Evolutionary conservation across 2,329 filamentous ascomycete species (phyloP), one percentile per base, ranked within the genome.

Genomic region (Stagonosporopsis rhizophila): DNA sequence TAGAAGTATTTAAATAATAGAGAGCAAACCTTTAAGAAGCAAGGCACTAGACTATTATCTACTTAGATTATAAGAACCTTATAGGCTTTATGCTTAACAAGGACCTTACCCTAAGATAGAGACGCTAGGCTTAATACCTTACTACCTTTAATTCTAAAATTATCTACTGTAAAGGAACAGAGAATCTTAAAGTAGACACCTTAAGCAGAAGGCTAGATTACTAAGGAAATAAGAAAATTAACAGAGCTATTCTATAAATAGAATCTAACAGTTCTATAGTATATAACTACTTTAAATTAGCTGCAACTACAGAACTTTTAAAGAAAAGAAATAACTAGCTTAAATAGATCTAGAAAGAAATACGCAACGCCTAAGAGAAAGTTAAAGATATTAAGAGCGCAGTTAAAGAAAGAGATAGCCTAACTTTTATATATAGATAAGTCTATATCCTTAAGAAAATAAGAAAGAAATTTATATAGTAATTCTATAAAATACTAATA

Each of bases 31-130:
- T 55, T 3, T 38, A 55, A 55, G 28, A 28, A 35, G 25, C 17
- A 34, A 55, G n/a, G 17, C 19, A 42, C 44, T 27, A 49, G 28
- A 42, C 32, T 41, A 39, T 34, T 35, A 41, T 55, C 17, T 55
- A 42, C 34, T 49, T 27, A 19, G 19, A 55, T 28, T 38, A 55
- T 44, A 48, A 55, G 32, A 55, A 55, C 39, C 52, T 55, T 38
- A 48, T 11, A 28, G 32, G 44, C 40, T 55, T 55, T 38, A 41
- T 55, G 27, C 38, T 34, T 20, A 48, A 32, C 8, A 42, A 55
- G 34, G 14, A 41, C 15, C 23, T 55, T 11, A 49, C n/a, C 3
- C 19, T 9, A 42, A 3, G 17, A 37, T 38, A 55, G 28, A 39
- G 28, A 25, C 15, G 19, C 25, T 55, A 38, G 44, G 44, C 44